Base-by-base conservation (phyloP, 345 rosid genomes). In the Euphorbia tirucalli region DNA sequence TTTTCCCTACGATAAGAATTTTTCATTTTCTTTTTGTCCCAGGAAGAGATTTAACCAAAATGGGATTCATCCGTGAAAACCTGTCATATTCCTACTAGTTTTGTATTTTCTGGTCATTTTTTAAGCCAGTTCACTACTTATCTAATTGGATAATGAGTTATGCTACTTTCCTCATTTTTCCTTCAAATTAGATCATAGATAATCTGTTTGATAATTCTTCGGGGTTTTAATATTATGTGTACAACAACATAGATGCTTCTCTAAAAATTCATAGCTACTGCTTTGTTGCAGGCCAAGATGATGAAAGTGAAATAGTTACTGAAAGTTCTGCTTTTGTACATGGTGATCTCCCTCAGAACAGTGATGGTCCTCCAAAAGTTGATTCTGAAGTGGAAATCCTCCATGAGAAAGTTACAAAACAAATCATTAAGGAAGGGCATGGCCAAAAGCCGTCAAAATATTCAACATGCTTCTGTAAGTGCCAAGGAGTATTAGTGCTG, bases 361-460 rank as follows among this genome's bases (percentile, higher is more conserved):
- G 75, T 71, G 78, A 65, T 72, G 80, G 68, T 63, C 96, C 97
- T 55, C 93, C 96, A 46, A 89, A 84, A 82, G 92, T 86, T 71
- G 96, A 92, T 55, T 81, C 87, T 22, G 83, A 77, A 39, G 86
- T 79, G 60, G 90, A 90, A 72, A 70, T 84, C 71, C 83, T 92
- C 78, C 92, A 87, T 70, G 97, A 88, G 74, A 90, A 90, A 83
- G 97, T 94, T 71, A 86, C 85, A 18, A 93, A 90, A 83, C 96
- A 92, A 80, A 89, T 90, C 75, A 85, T 90, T 7, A 89, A 89
- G 85, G 97, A 92, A 78, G 97, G 98, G 31, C 92, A 89, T 61
- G 98, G 97, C 69, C 90, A 86, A 72, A 94, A 87, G 67, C 97
- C 98, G 41, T 75, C 97, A 68, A 92, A 92, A 78, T 92, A 94